phyloP scores from a whole-genome alignment of 345 rosid species.

The Iberis pinnata region DNA sequence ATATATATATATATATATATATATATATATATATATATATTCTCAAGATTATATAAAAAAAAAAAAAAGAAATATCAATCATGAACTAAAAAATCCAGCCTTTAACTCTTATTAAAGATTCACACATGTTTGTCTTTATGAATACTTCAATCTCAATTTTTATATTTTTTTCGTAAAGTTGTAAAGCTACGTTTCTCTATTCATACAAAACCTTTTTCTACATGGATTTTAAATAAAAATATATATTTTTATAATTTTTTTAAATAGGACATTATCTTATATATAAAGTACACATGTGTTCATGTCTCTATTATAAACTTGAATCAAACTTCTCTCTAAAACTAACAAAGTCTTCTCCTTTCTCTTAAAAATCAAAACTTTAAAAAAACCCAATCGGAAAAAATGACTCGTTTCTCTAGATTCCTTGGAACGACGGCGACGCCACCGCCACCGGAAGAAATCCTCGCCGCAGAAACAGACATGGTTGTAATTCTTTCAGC shows the following conservation, averaged over 20 bases:
- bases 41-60: too few relatives aligned
- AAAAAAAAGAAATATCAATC: background rate
- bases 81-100: background rate
- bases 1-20: too few relatives aligned
- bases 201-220: slow-evolving; percentile 11
- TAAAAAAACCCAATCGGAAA: too few relatives aligned
- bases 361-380: too few relatives aligned
- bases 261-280: slow-evolving; percentile 12
- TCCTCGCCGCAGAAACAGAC: slow-evolving; percentile 48
- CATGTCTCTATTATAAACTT: slow-evolving; percentile 10
- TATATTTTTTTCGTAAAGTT: slow-evolving; percentile 3
- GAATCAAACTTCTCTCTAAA: slow-evolving; percentile 14
- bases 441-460: slow-evolving; percentile 38
- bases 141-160: slow-evolving; percentile 21
- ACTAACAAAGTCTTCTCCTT: background rate
- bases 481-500: slow-evolving; percentile 58
- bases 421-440: slow-evolving; percentile 26
- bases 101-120: slow-evolving; percentile 1
- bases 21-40: too few relatives aligned
- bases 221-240: slow-evolving; percentile 5
- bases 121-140: slow-evolving; percentile 23
- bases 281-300: slow-evolving; percentile 27
- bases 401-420: slow-evolving; percentile 40
- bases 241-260: background rate
- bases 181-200: slow-evolving; percentile 3